Conservation (phyloP, 2,329 filamentous ascomycete species). For the Ilyonectria robusta region DNA sequence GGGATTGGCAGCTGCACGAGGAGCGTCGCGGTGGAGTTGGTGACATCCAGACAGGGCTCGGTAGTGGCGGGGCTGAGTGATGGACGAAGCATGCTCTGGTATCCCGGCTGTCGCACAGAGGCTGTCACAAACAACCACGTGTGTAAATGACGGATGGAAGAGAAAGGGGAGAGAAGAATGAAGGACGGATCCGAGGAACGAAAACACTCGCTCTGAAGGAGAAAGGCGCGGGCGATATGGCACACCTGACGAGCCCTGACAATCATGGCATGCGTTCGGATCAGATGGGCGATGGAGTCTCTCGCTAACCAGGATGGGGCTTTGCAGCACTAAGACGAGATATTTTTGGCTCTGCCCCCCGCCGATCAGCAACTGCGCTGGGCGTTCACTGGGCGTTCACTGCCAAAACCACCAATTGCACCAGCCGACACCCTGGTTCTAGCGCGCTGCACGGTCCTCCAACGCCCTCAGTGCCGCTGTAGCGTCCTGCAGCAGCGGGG, state of each 20-base stretch:
- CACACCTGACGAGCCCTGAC: background rate
- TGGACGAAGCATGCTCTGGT: background rate
- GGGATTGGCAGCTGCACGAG: background rate
- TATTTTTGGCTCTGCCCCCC: slow-evolving; percentile 10
- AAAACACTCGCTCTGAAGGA: background rate
- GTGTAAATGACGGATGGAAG: background rate
- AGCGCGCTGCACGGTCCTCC: background rate
- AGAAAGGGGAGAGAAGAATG: background rate
- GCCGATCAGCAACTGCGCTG: background rate
- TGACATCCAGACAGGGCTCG: background rate
- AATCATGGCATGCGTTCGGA: background rate
- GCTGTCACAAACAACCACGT: background rate
- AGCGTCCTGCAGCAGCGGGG: background rate
- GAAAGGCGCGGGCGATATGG: background rate
- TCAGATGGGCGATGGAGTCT: background rate
- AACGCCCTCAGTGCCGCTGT: background rate
- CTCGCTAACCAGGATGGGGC: background rate
- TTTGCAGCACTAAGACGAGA: slow-evolving; percentile 2
- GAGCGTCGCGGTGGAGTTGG: background rate
- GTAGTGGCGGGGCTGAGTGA: background rate
- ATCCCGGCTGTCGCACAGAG: background rate
- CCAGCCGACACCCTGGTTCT: background rate
- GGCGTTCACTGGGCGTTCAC: background rate
- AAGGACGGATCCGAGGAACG: background rate
- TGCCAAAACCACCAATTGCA: background rate